These are phyloP conservation scores for Solanum verrucosum DNA, from an alignment of 257 asterid species.

Conservation along the genomic window DNA sequence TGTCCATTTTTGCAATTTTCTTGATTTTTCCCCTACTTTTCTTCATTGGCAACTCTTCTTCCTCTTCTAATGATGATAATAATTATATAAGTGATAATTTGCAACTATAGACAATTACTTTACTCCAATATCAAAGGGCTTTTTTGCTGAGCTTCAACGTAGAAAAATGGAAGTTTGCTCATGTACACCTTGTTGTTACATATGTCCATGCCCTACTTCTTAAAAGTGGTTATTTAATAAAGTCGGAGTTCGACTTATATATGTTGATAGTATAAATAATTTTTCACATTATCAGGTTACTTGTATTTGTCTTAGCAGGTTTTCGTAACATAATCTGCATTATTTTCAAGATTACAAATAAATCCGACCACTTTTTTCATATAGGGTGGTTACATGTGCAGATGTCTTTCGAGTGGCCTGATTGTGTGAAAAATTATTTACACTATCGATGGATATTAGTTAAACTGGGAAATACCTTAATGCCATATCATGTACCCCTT, in stretches of 20 bases:
- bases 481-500: neutral
- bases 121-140: conserved; percentile 1
- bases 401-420: neutral
- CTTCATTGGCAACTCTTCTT: neutral
- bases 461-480: neutral
- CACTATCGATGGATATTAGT: neutral
- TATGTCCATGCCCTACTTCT: neutral
- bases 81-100: neutral
- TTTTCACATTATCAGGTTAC: neutral
- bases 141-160: neutral
- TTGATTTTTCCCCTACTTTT: neutral
- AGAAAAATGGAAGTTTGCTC: neutral
- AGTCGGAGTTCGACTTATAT: neutral
- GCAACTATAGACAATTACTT: neutral
- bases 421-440: neutral
- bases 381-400: neutral
- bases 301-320: neutral
- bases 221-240: neutral
- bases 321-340: neutral
- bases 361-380: neutral
- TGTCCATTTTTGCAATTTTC: neutral
- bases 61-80: neutral
- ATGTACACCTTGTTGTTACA: neutral
- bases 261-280: no score
- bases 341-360: neutral